A percentile compares a stretch with the other conserved stretches of the same genome.
Conservation (phyloP, 805 yeast species). For the Pichia insulana region DNA sequence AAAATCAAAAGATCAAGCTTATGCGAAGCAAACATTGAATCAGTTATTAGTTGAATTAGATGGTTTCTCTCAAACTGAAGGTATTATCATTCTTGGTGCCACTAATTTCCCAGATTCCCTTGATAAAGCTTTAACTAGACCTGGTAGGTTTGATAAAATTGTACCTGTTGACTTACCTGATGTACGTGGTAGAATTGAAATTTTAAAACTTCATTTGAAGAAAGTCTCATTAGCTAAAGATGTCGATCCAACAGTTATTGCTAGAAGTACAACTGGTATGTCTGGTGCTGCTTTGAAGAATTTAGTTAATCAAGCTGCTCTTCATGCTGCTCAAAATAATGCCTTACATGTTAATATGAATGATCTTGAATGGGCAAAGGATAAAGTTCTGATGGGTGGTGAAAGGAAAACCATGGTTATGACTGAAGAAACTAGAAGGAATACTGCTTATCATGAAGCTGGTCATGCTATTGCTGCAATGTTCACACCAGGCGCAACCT, state of each 20-base stretch:
- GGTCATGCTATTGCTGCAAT: conserved; percentile 98
- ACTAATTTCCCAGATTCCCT: conserved; percentile 96
- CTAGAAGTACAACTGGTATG: conserved; percentile 96
- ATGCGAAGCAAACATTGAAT: conserved; percentile 94
- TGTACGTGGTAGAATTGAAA: conserved; percentile 93
- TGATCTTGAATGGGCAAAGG: conserved; percentile 99
- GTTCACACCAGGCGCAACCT: conserved; percentile 89
- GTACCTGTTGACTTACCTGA: conserved; percentile 95
- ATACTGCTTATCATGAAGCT: conserved; percentile 98
- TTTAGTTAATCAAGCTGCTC: conserved; percentile 96
- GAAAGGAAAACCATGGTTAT: conserved; percentile 96
- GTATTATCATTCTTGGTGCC: conserved; percentile 94
- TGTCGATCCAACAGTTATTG: conserved; percentile 83
- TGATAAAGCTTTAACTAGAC: conserved; percentile 95
- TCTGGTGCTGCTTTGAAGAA: conserved; percentile 98
- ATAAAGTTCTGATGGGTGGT: conserved; percentile 95
- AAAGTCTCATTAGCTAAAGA: conserved; percentile 78
- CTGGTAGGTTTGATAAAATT: conserved; percentile 95
- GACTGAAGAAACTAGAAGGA: conserved; percentile 87
- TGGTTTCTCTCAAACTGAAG: conserved; percentile 87
- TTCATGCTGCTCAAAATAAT: conserved; percentile 86
- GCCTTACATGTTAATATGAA: conserved; percentile 85
- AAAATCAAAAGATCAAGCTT: conserved; percentile 96
- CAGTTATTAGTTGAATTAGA: conserved; percentile 93
- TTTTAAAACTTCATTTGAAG: conserved; percentile 82